Conservation (phyloP, 225 moss, liverwort and hornwort species). For the Pleurozium schreberi region DNA sequence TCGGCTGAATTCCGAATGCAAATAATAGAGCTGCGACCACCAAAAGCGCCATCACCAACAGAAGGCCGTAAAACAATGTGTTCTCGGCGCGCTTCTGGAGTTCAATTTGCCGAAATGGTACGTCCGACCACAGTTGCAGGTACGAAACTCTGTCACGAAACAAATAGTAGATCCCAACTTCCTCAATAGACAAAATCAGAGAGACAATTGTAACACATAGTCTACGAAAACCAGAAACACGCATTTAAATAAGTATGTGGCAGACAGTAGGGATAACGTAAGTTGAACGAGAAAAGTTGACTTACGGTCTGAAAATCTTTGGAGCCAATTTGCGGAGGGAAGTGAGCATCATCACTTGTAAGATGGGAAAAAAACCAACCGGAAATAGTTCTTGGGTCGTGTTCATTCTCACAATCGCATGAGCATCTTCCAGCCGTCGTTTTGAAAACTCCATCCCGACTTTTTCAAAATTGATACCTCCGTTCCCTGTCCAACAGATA, state of each 20-base stretch:
- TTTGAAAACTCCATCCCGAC: constrained; percentile 31
- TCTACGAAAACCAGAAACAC: background rate
- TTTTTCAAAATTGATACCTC: constrained; percentile 4
- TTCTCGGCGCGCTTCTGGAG: constrained; percentile 21
- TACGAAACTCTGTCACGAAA: constrained; percentile 8
- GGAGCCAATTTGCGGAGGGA: constrained; percentile 34
- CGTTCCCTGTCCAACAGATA: constrained; percentile 1
- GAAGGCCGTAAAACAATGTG: constrained; percentile 14
- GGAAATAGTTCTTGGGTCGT: constrained; percentile 8
- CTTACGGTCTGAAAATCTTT: constrained; percentile 25
- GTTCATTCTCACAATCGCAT: constrained; percentile 35
- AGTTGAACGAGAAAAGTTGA: background rate
- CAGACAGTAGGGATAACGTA: background rate
- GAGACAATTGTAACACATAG: background rate
- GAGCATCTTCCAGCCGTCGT: constrained; percentile 36
- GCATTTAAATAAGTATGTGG: background rate
- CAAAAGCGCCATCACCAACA: constrained; percentile 6
- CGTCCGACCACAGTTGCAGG: constrained; percentile 27
- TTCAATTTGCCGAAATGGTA: constrained; percentile 27
- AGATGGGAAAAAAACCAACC: background rate
- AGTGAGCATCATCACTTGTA: constrained; percentile 29
- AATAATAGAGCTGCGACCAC: constrained; percentile 15
- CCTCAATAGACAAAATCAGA: background rate
- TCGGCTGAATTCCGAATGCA: constrained; percentile 21
- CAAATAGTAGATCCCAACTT: background rate